Base-by-base conservation (phyloP, 163 green algal species). In the Coccomyxa subellipsoidea region DNA sequence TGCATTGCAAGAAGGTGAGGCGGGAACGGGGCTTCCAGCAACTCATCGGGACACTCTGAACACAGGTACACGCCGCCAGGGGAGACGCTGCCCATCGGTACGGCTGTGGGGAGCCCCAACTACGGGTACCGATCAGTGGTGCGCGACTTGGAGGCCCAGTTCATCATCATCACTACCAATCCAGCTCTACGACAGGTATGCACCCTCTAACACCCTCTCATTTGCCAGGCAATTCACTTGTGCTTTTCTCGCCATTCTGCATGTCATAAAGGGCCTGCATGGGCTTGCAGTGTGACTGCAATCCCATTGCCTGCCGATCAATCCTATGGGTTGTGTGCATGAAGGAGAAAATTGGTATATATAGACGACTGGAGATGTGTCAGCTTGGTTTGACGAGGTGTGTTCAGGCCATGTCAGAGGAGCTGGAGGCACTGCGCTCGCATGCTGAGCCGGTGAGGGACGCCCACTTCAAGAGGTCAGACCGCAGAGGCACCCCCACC, bases 91-190 rank as follows among this genome's bases (percentile, higher is more conserved):
- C 80, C 82, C 9, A 25, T 40, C 18, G 84, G 79, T 8, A 83
- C 85, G 0, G 53, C 66, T 0, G 47, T 89, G 9, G 85, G 85
- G 54, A 87, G 83, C 83, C 80, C 79, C 70, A 89, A 89, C 77
- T 87, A 76, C 47, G 85, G 85, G 25, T 80, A 73, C 7, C 80
- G 85, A 2, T 87, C 82, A 38, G 53, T 80, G 77, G 39, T 54
- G 10, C 82, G 85, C 0, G 85, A 89, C 37, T 53, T 87, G 34
- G 85, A 89, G 82, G 12, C 76, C 31, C 81, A 87, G 59, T 84
- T 89, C 47, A 0, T 85, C n/a, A 37, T 89, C 7, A 40, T 87
- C 31, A 87, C 85, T 0, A 31, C 36, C 54, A 84, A 87, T 40
- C 27, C 18, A 2, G 23, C 27, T 29, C 84, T 85, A 34, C 70